Evolutionary conservation across 192 early-diverging fungal genomes (phyloP).

Genomic region (Dissophora globulifera): DNA sequence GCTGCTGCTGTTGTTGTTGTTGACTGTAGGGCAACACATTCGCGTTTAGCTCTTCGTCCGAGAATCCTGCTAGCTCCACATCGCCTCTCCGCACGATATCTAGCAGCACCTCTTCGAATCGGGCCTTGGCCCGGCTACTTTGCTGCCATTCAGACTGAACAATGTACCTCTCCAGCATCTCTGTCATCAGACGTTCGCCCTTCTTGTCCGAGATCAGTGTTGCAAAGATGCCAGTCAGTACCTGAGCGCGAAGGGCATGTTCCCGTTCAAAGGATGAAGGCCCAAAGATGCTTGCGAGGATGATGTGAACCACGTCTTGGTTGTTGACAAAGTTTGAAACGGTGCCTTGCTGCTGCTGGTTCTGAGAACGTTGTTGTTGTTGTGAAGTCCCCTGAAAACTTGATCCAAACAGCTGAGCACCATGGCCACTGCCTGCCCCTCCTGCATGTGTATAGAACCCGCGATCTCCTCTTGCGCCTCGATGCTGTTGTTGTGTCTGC

Average conservation of each 20-base stretch:
- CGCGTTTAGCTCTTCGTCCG: constrained; percentile 44
- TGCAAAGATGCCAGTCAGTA: constrained; percentile 35
- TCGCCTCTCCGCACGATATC: constrained; percentile 48
- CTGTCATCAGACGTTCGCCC: constrained; percentile 52
- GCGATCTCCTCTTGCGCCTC: constrained; percentile 24
- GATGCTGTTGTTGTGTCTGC: constrained; percentile 9
- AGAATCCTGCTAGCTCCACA: constrained; percentile 17
- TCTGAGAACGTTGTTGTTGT: constrained; percentile 19
- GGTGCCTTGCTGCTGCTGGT: constrained; percentile 1
- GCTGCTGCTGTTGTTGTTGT: constrained; percentile 7
- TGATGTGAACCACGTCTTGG: constrained; percentile 45
- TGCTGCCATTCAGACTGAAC: constrained; percentile 49
- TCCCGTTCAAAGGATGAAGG: constrained; percentile 42
- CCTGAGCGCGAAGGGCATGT: constrained; percentile 15
- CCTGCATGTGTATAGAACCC: constrained; percentile 15
- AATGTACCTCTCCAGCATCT: constrained; percentile 53
- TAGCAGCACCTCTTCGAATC: constrained; percentile 36
- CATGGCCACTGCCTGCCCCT: constrained; percentile 5
- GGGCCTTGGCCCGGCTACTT: constrained; percentile 18
- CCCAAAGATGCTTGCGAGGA: constrained; percentile 43
- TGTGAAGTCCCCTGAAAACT: no score
- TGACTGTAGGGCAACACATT: constrained; percentile 11
- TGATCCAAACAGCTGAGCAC: no score
- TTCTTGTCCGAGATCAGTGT: constrained; percentile 38
- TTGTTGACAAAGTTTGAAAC: constrained; percentile 46